Evolutionary conservation across 345 rosid genomes (phyloP).

Genomic region (Cardamine resedifolia): DNA sequence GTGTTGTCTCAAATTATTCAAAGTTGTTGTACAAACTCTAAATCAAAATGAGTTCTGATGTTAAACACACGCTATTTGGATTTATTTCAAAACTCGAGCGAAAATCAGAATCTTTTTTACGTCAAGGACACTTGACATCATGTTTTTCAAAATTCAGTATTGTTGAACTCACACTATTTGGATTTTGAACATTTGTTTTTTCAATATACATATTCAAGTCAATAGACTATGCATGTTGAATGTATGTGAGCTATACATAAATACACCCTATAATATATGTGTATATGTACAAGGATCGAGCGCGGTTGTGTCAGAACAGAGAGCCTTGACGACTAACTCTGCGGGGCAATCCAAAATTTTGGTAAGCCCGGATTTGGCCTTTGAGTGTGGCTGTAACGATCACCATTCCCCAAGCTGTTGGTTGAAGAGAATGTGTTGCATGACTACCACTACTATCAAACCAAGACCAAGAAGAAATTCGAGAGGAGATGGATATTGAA

Average conservation of each 20-base stretch:
- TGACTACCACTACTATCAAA: constrained; percentile 55
- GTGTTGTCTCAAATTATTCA: neutral
- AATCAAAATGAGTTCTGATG: too few relatives aligned
- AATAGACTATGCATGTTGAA: constrained; percentile 14
- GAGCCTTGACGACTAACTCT: constrained; percentile 60
- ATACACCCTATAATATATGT: neutral
- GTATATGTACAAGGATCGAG: constrained; percentile 9
- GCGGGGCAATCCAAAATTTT: constrained; percentile 85
- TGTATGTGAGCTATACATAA: constrained; percentile 8
- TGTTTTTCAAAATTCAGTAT: too few relatives aligned
- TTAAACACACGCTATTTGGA: neutral
- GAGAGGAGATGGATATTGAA: constrained; percentile 44
- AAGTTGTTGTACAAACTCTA: neutral
- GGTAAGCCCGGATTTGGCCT: constrained; percentile 82
- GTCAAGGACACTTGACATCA: too few relatives aligned
- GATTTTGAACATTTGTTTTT: too few relatives aligned
- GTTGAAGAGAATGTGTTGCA: constrained; percentile 41
- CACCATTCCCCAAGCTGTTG: constrained; percentile 94
- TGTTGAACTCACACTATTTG: too few relatives aligned
- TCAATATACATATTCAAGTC: constrained; percentile 1
- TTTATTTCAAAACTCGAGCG: neutral
- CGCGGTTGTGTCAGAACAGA: constrained; percentile 39
- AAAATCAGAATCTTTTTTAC: neutral
- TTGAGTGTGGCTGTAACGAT: constrained; percentile 83
- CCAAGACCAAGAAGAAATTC: constrained; percentile 66